Percentiles rank a stretch among this genome's conserved stretches.
Evolutionary conservation across 768 basidiomycete species (phyloP).

Genomic region (Amyloporia xantha): DNA sequence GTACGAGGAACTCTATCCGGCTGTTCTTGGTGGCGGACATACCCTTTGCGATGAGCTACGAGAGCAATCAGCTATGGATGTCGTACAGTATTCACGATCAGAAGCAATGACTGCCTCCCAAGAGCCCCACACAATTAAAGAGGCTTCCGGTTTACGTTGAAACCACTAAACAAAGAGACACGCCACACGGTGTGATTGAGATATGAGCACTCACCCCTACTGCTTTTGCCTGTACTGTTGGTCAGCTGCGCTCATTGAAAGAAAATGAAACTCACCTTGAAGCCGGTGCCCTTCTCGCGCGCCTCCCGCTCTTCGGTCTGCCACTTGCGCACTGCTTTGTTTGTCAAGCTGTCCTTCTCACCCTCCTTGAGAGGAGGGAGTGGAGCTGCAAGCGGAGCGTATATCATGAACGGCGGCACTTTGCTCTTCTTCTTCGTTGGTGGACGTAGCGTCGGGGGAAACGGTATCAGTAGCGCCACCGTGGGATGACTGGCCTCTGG

Average conservation of each 20-base stretch:
- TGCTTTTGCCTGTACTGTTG: background rate
- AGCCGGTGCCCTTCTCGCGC: conserved; percentile 10
- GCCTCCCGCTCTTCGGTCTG: conserved; percentile 9
- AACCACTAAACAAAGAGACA: too few species aligned
- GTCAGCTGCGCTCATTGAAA: background rate
- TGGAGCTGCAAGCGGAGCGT: conserved; percentile 1
- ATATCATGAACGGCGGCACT: conserved; percentile 5
- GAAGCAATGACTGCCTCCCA: too few species aligned
- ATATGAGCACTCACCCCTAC: conserved; percentile 3
- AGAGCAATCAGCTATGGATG: background rate
- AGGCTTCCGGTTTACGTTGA: too few species aligned
- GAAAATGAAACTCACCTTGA: conserved; percentile 2
- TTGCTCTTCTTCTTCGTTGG: conserved; percentile 2
- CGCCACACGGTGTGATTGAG: too few species aligned
- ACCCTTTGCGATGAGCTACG: conserved; percentile 2
- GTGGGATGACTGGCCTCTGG: background rate
- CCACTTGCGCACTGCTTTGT: conserved; percentile 4
- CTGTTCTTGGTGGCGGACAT: conserved; percentile 4
- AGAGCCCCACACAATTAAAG: too few species aligned
- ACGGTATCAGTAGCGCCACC: conserved; percentile 2
- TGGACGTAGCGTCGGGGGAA: background rate
- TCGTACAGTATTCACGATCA: too few species aligned
- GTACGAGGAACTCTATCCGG: conserved; percentile 4
- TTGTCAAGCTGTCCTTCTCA: background rate
- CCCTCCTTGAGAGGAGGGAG: background rate